Base-by-base conservation (phyloP, 148 eudicot genomes). In the Rheum nobile region DNA sequence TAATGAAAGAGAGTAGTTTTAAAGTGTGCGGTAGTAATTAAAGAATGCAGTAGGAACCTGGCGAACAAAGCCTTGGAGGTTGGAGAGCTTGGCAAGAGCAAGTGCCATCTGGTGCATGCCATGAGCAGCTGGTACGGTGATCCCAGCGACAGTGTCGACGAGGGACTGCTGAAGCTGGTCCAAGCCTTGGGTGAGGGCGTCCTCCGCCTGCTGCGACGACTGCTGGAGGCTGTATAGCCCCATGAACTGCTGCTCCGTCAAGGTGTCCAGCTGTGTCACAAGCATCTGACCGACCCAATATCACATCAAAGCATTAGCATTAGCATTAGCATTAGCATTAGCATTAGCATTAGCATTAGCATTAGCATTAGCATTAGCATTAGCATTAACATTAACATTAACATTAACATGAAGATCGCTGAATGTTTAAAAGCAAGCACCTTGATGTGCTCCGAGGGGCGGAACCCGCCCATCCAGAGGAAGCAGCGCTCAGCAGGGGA, bases 401-500 rank as follows among this genome's bases (percentile, higher is more conserved):
- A n/a, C n/a, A n/a, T n/a, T n/a, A n/a, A n/a, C n/a, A n/a, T n/a
- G n/a, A n/a, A n/a, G n/a, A n/a, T n/a, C n/a, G n/a, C n/a, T n/a
- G n/a, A n/a, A n/a, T n/a, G n/a, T n/a, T n/a, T n/a, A n/a, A n/a
- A n/a, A n/a, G n/a, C n/a, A n/a, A n/a, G 69, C 6, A 94, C 97
- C 97, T 90, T 95, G 81, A 95, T 95, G 74, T 91, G 92, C 17
- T 95, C 98, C 0, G 98, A 95, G 59, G 98, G 97, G 68, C 96
- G 81, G 71, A 95, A 95, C 19, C 97, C 98, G 17, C 92, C 98
- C 96, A 94, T 90, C 98, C 98, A 95, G 29, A 95, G 96, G 82
- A 95, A 95, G 73, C 98, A 95, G 14, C 98, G 90, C 28, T 95
- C 98, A 22, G 96, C 98, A 0, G 97, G 90, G 46, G 96, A 83